Evolutionary conservation across 345 rosid genomes (phyloP).

Genomic region (Arabidopsis thaliana): TAIR10.1 NC_003075.7:15646001-15646500

Average conservation of each 20-base stretch:
- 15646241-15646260: not conserved
- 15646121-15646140: slow-evolving; percentile 21
- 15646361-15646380: slow-evolving; percentile 96
- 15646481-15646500: slow-evolving; percentile 7
- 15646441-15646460: slow-evolving; percentile 55
- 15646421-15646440: not conserved
- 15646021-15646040: slow-evolving; percentile 4
- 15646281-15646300: not conserved
- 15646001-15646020: slow-evolving; percentile 31
- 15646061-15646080: slow-evolving; percentile 11
- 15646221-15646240: slow-evolving; percentile 31
- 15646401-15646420: slow-evolving; percentile 16
- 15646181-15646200: slow-evolving; percentile 18
- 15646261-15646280: not conserved
- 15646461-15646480: slow-evolving; percentile 55
- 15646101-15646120: slow-evolving; percentile 35
- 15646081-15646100: slow-evolving; percentile 14
- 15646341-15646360: slow-evolving; percentile 97
- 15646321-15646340: slow-evolving; percentile 97
- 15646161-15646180: slow-evolving; percentile 24
- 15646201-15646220: not conserved
- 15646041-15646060: not conserved
- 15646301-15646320: slow-evolving; percentile 93
- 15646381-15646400: slow-evolving; percentile 69
- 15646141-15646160: slow-evolving; percentile 15